Evolutionary conservation across 2,329 filamentous ascomycete species (phyloP), one percentile per base, ranked within the genome.

Genomic region (Stachybotrys chlorohalonatus): DNA sequence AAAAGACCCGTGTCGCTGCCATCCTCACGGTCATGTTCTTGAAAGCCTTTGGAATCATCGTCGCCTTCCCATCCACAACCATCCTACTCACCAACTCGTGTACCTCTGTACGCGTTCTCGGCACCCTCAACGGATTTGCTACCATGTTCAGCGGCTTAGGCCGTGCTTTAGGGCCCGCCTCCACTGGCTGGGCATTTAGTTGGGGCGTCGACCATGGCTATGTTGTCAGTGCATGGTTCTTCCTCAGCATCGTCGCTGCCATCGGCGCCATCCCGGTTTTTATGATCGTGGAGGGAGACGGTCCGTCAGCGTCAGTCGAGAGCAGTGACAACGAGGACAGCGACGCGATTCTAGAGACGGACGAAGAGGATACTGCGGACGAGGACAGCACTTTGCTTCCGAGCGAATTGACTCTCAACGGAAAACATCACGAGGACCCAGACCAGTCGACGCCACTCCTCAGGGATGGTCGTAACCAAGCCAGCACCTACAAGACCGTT

Each of bases 11-110:
- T 53, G 80, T 87, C 62, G 69, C 74, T 1, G 79, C 74, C n/a
- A 75, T 95, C 52, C 77, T 91, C 54, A 56, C 71, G 0, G 73
- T 95, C 45, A 84, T 96, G 75, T 70, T 89, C 47, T 61, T 85
- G 63, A 95, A 95, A 68, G 86, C 87, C 9, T 79, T 88, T 54
- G 82, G 81, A 46, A 84, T 85, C 56, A 94, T 95, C 59, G 86
- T 96, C 64, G 87, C 87, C 1, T 96, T 96, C 67, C 93, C 94
- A 0, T 94, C 89, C 64, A 86, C 82, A 31, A 95, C 90, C 6
- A 96, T 97, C 62, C 77, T 97, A 51, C 80, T 97, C 45, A 96
- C 92, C 31, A 96, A 96, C 71, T 90, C 86, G 9, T 90, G 90
- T 5, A 72, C 78, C 1, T 91, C 86, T 54, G 74, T 96, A 15